Percentiles rank a stretch among this genome's conserved stretches.
Conservation (phyloP, 192 early-diverging fungal genomes). For the Coemansia sp. region DNA sequence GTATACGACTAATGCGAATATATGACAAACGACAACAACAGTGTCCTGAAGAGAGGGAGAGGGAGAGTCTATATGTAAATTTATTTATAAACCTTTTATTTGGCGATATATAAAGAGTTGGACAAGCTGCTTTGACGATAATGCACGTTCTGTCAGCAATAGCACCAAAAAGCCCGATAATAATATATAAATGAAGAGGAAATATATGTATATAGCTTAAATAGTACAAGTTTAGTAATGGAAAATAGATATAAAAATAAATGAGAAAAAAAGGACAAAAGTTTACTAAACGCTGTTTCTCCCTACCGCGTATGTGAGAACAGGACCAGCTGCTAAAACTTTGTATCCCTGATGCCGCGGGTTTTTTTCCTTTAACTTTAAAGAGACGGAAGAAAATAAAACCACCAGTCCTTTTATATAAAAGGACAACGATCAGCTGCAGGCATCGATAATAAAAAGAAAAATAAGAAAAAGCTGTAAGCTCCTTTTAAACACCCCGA, state of each 20-base stretch:
- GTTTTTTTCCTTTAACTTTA: background rate
- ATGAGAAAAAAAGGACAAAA: background rate
- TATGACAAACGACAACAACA: background rate
- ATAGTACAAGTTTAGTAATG: background rate
- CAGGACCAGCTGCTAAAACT: background rate
- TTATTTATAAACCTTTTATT: background rate
- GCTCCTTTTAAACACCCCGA: background rate
- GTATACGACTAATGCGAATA: background rate
- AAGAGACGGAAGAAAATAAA: constrained; percentile 20
- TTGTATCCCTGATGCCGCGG: background rate
- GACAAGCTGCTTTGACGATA: background rate
- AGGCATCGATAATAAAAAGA: constrained; percentile 8
- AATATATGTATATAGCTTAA: constrained; percentile 1
- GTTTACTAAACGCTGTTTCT: background rate
- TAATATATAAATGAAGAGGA: background rate
- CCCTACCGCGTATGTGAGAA: background rate
- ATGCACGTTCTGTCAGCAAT: constrained; percentile 2
- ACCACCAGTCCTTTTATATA: constrained; percentile 9
- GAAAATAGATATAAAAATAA: constrained; percentile 6
- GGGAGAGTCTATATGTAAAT: too few species aligned
- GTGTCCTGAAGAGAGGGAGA: too few species aligned
- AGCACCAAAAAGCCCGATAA: background rate
- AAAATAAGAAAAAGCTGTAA: background rate
- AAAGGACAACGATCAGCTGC: constrained; percentile 8
- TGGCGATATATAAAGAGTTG: background rate